These are phyloP conservation scores for Zizania palustris DNA, from an alignment of 202 grass and related monocot species.

Conservation along the genomic window DNA sequence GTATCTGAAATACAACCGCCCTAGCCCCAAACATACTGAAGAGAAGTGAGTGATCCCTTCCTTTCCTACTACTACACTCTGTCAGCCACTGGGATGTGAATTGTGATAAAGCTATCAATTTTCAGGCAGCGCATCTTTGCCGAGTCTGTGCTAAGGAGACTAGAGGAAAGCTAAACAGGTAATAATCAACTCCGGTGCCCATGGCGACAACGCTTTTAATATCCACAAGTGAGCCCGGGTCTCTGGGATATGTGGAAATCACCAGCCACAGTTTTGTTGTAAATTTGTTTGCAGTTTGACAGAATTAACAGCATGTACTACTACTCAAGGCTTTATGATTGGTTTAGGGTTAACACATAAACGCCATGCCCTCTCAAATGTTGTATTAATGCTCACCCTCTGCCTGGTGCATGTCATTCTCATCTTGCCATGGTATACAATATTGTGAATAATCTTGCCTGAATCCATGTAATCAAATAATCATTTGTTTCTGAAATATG, in stretches of 20 bases:
- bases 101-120: conserved; percentile 40
- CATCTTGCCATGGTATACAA: background rate
- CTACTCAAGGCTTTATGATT: conserved; percentile 2
- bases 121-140: conserved; percentile 97
- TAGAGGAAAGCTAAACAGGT: conserved; percentile 59
- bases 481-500: background rate
- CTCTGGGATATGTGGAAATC: conserved; percentile 11
- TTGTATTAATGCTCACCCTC: conserved; percentile 13
- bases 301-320: conserved; percentile 31
- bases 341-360: conserved; percentile 9
- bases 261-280: conserved; percentile 50
- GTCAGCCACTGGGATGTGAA: background rate
- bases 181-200: background rate
- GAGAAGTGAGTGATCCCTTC: conserved; percentile 65
- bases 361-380: conserved; percentile 11
- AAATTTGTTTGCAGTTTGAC: conserved; percentile 48
- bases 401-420: conserved; percentile 9
- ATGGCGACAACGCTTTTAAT: conserved; percentile 21
- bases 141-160: conserved; percentile 66
- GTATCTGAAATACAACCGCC: conserved; percentile 92
- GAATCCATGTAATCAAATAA: background rate
- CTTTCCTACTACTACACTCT: background rate
- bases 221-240: background rate
- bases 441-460: background rate
- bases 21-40: conserved; percentile 94